Base-by-base conservation (phyloP, 2,329 filamentous ascomycete species). In the Fusarium haematococcum region DNA sequence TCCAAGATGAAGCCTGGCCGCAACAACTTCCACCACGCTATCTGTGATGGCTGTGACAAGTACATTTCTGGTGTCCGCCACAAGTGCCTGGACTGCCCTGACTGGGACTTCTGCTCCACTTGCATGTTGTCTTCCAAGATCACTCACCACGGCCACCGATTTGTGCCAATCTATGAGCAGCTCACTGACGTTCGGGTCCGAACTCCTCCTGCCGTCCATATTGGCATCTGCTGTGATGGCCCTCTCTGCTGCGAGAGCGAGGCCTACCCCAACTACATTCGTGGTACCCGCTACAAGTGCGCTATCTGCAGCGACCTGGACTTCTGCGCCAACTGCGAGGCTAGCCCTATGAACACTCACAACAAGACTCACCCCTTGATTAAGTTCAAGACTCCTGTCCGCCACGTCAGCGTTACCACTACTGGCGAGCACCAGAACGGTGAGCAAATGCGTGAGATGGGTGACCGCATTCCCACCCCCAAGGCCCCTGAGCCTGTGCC, bases 291-390 rank as follows among this genome's bases (percentile, higher is more conserved):
- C 74, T 99, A 97, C 90, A 99, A 99, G 91, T 99, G 97, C 81
- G 94, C 96, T 62, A 93, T 99, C 66, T 99, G 97, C 87, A 89
- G 97, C 80, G 95, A 99, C 82, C 93, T 93, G 37, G 97, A 99
- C 84, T 98, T 98, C 86, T 99, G 97, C 82, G 94, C 94, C 80
- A 93, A 90, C 80, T 99, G 97, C 85, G 97, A 99, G 85, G 95
- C 96, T 58, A 91, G 91, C 78, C 97, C 97, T 9, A 87, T 88
- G 74, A 96, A 97, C 83, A 87, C 86, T 25, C 97, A 99, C 87
- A 98, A 98, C 87, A 92, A 91, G 83, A 97, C 95, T n/a, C 97
- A 99, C 79, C 97, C 97, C 32, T 87, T 99, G 77, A 95, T 99
- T 87, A 98, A 98, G 86, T 95, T 99, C 87, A 97, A 95, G 89